phyloP scores from a whole-genome alignment of 2,329 filamentous ascomycete genomes.

The Blastomyces gilchristii region DNA sequence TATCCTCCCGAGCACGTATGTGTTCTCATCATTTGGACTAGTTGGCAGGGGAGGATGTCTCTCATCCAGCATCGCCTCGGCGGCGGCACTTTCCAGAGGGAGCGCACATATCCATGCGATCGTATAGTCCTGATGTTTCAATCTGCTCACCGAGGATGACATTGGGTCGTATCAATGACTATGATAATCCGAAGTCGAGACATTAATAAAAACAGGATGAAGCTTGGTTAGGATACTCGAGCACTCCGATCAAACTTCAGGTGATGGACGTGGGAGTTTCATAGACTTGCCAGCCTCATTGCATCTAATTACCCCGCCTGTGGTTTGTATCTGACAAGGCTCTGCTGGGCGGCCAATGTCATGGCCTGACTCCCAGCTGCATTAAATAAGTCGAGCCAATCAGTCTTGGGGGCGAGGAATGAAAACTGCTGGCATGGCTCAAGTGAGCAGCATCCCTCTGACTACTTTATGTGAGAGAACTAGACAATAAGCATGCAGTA shows the following conservation, averaged over 20 bases:
- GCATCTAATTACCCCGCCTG: background rate
- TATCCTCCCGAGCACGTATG: conserved; percentile 18
- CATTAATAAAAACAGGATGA: background rate
- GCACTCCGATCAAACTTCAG: background rate
- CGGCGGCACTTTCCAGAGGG: conserved; percentile 9
- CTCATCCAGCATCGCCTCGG: conserved; percentile 13
- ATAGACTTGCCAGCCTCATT: background rate
- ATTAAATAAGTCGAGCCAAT: background rate
- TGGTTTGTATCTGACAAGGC: background rate
- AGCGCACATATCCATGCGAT: conserved; percentile 13
- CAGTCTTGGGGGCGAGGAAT: background rate
- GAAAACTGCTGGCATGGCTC: too few relatives aligned
- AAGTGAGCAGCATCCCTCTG: too few relatives aligned
- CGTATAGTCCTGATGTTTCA: conserved; percentile 9
- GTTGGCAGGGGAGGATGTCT: conserved; percentile 7
- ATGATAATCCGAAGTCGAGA: background rate
- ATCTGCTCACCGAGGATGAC: background rate
- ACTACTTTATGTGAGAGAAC: too few relatives aligned
- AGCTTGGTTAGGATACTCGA: too few relatives aligned
- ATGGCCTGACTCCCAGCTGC: too few relatives aligned
- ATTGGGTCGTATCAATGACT: background rate
- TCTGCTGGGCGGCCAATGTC: too few relatives aligned
- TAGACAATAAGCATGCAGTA: too few relatives aligned
- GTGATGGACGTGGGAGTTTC: background rate
- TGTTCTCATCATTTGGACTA: conserved; percentile 14